Percentiles rank a stretch among this genome's conserved stretches.
phyloP scores from a whole-genome alignment of 805 yeast genomes.

The Kockiozyma suomiensis region DNA sequence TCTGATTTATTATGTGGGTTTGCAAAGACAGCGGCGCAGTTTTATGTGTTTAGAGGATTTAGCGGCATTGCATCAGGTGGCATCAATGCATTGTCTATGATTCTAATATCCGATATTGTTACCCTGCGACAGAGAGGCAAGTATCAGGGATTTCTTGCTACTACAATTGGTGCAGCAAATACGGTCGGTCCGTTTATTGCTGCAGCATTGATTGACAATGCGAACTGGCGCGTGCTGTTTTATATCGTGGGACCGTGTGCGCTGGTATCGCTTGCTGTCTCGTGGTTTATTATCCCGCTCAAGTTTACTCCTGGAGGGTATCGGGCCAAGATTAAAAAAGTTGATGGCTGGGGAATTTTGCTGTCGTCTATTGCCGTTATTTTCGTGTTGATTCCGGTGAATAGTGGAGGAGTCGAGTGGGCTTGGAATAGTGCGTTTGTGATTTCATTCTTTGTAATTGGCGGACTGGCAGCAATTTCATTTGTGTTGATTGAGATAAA shows the following conservation, averaged over 20 bases:
- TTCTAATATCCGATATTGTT: constrained; percentile 60
- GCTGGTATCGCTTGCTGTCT: constrained; percentile 39
- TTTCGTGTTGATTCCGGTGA: constrained; percentile 56
- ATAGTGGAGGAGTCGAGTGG: constrained; percentile 63
- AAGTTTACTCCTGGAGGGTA: constrained; percentile 47
- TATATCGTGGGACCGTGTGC: constrained; percentile 52
- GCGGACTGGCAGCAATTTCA: constrained; percentile 46
- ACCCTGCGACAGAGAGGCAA: constrained; percentile 46
- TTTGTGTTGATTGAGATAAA: constrained; percentile 58
- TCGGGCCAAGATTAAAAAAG: constrained; percentile 48
- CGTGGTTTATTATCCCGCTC: constrained; percentile 39
- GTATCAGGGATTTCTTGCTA: constrained; percentile 38
- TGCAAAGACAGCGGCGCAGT: constrained; percentile 51
- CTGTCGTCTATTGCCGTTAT: constrained; percentile 53
- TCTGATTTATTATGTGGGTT: constrained; percentile 57
- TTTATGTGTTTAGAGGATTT: constrained; percentile 70
- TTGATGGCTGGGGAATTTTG: constrained; percentile 58
- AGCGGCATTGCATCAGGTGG: constrained; percentile 77
- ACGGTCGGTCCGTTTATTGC: constrained; percentile 60
- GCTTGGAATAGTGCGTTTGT: constrained; percentile 55
- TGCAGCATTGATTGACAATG: constrained; percentile 51
- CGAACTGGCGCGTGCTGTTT: constrained; percentile 58
- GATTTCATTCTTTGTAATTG: constrained; percentile 39
- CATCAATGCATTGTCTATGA: constrained; percentile 57
- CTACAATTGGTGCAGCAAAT: constrained; percentile 44